A percentile compares a stretch with the other conserved stretches of the same genome.
Evolutionary conservation across 1,139 yeast species (phyloP).

Genomic region (Suhomyces bolitotheri): DNA sequence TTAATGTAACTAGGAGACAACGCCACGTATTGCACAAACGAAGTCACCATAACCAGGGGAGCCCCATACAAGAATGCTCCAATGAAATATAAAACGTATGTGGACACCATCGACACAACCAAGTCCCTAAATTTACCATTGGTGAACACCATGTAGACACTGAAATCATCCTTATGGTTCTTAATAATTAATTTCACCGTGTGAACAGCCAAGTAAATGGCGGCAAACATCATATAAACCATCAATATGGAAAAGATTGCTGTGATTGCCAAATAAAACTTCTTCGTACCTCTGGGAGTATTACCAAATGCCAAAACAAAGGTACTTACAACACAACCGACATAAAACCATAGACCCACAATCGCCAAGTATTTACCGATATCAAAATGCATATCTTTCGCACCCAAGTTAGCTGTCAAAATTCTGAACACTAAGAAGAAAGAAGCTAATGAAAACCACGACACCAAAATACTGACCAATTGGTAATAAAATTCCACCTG

Average conservation of each 20-base stretch:
- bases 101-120: constrained; percentile 80
- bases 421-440: constrained; percentile 74
- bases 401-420: constrained; percentile 57
- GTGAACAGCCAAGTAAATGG: constrained; percentile 76
- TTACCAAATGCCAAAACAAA: constrained; percentile 32
- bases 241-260: constrained; percentile 27
- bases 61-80: constrained; percentile 76
- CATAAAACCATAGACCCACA: constrained; percentile 27
- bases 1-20: constrained; percentile 77
- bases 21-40: constrained; percentile 68
- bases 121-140: constrained; percentile 77
- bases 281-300: constrained; percentile 28
- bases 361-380: constrained; percentile 27
- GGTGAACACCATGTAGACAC: constrained; percentile 51
- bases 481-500: constrained; percentile 75
- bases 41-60: constrained; percentile 77
- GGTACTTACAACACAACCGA: constrained; percentile 26
- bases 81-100: constrained; percentile 76
- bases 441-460: constrained; percentile 80
- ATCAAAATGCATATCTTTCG: constrained; percentile 39
- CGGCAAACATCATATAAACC: constrained; percentile 55
- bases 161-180: constrained; percentile 45
- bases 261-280: constrained; percentile 24
- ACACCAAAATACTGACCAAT: constrained; percentile 60
- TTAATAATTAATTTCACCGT: constrained; percentile 49